A percentile compares a stretch with the other conserved stretches of the same genome.
phyloP scores from a whole-genome alignment of 2,329 filamentous ascomycete genomes.

The Madurella fahalii region DNA sequence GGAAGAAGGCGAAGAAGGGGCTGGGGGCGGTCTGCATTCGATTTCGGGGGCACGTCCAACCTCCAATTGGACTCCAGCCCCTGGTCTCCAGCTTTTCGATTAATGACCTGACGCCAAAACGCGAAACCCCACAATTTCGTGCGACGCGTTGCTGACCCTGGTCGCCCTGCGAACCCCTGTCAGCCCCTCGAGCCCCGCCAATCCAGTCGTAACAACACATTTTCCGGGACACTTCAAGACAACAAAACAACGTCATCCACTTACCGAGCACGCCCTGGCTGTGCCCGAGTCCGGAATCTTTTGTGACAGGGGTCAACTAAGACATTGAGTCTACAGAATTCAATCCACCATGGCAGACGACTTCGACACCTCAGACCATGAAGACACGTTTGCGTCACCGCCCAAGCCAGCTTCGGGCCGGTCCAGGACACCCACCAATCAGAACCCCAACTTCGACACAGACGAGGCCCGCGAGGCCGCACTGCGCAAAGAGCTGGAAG shows the following conservation, averaged over 20 bases:
- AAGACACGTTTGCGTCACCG: slow-evolving; percentile 30
- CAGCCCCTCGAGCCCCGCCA: slow-evolving; percentile 17
- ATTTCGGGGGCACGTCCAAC: slow-evolving; percentile 18
- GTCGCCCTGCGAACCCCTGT: slow-evolving; percentile 1
- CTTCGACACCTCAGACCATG: slow-evolving; percentile 41
- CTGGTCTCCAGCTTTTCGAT: slow-evolving; percentile 10
- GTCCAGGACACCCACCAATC: slow-evolving; percentile 41
- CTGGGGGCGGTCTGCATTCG: slow-evolving; percentile 20
- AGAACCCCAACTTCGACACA: slow-evolving; percentile 50
- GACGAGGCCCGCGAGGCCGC: slow-evolving; percentile 68
- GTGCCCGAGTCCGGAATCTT: background rate
- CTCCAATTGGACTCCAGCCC: slow-evolving; percentile 18
- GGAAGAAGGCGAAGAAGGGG: slow-evolving; percentile 23
- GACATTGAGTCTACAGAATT: background rate
- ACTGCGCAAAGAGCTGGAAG: slow-evolving; percentile 74
- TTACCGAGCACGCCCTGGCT: background rate
- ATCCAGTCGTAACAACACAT: slow-evolving; percentile 20
- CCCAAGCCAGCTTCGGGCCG: slow-evolving; percentile 25
- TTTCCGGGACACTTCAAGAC: slow-evolving; percentile 6
- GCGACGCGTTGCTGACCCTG: slow-evolving; percentile 16
- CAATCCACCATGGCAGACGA: slow-evolving; percentile 41
- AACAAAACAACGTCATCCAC: slow-evolving; percentile 25
- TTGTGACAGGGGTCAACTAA: background rate
- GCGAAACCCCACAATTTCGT: slow-evolving; percentile 19
- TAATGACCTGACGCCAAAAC: slow-evolving; percentile 19